Evolutionary conservation across 768 basidiomycete genomes (phyloP).

Genomic region (Pisolithus orientalis): DNA sequence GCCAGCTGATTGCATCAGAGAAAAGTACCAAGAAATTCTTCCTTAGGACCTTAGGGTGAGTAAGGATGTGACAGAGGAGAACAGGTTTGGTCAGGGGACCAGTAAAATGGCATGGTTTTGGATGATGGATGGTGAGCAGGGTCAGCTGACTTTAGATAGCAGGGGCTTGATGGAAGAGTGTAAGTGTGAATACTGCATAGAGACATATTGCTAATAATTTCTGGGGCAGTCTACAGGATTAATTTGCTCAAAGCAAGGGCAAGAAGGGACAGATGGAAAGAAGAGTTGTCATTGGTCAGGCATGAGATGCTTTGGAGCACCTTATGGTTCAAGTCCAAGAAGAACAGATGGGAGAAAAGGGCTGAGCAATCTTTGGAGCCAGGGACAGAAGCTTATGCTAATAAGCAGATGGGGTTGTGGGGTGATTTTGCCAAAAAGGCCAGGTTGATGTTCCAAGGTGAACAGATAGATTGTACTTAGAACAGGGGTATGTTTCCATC

Average conservation of each 20-base stretch:
- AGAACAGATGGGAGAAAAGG: neutral
- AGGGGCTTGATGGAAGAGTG: neutral
- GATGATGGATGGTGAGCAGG: neutral
- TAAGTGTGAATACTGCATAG: neutral
- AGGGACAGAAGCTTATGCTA: neutral
- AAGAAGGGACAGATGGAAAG: conserved; percentile 6
- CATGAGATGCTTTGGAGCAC: conserved; percentile 15
- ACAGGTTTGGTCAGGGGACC: conserved; percentile 4
- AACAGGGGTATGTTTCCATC: neutral
- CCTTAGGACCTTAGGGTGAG: neutral
- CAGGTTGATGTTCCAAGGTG: neutral
- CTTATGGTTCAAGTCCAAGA: conserved; percentile 4
- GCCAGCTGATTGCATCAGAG: neutral
- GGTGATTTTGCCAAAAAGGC: neutral
- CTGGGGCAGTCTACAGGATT: conserved; percentile 2
- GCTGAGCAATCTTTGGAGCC: neutral
- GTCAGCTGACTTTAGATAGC: neutral
- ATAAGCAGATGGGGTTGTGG: neutral
- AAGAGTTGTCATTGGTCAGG: conserved; percentile 10
- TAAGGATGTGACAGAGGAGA: conserved; percentile 8
- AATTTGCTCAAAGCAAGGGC: conserved; percentile 7
- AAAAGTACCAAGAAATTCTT: neutral
- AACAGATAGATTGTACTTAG: neutral
- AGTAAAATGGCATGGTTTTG: conserved; percentile 2
- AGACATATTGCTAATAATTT: neutral